These are phyloP conservation scores for Chalciporus sphaerocephalus DNA, from an alignment of 768 basidiomycete species.

Conservation along the genomic window DNA sequence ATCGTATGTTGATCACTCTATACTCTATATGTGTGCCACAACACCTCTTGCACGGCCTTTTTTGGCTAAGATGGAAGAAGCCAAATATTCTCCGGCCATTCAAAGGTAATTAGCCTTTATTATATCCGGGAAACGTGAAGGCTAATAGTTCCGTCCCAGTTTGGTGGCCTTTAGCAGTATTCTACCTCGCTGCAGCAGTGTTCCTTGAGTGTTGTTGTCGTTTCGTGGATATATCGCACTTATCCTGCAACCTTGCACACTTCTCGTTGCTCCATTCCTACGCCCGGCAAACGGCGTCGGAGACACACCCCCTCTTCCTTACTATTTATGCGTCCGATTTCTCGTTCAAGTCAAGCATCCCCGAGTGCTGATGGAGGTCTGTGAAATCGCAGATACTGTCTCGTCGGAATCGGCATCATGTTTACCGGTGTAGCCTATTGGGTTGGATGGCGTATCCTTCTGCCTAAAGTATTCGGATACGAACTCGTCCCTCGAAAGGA, in stretches of 20 bases:
- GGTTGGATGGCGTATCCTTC: slow-evolving; percentile 48
- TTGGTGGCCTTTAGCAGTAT: slow-evolving; percentile 52
- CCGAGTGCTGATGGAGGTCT: not conserved
- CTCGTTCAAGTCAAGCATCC: not conserved
- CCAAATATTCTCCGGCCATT: slow-evolving; percentile 48
- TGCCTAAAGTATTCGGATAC: slow-evolving; percentile 48
- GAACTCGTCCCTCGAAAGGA: slow-evolving; percentile 47
- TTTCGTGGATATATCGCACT: not conserved
- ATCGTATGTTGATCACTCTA: slow-evolving; percentile 34
- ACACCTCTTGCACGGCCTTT: slow-evolving; percentile 39
- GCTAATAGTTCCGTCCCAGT: slow-evolving; percentile 28
- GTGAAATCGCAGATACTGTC: slow-evolving; percentile 39
- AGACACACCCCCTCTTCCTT: slow-evolving; percentile 57
- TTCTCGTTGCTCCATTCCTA: slow-evolving; percentile 54
- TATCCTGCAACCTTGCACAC: slow-evolving; percentile 20
- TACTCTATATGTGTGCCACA: not conserved
- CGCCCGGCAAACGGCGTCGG: slow-evolving; percentile 50
- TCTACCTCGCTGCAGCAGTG: slow-evolving; percentile 47
- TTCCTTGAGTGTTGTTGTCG: slow-evolving; percentile 40
- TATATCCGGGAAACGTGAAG: not conserved
- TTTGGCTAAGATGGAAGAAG: slow-evolving; percentile 51
- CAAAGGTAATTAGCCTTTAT: slow-evolving; percentile 36
- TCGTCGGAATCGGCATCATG: slow-evolving; percentile 50
- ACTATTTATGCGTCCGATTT: slow-evolving; percentile 40
- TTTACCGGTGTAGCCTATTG: slow-evolving; percentile 47